Conservation (phyloP, 129 eudicot species). For the Flaveria trinervia region DNA sequence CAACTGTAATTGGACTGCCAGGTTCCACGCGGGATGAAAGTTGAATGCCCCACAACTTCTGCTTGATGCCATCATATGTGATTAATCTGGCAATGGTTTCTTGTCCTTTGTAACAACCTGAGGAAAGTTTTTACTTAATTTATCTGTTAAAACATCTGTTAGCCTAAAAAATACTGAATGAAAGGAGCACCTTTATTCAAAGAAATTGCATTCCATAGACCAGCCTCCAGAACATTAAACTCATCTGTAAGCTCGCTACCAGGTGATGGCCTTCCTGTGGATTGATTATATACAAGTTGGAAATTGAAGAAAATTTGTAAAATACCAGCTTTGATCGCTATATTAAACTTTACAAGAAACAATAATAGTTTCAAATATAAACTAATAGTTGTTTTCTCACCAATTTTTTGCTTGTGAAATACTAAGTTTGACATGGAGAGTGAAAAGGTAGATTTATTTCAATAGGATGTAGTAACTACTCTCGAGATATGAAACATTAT, state of each 20-base stretch:
- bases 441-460: background rate
- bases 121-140: slow-evolving; percentile 10
- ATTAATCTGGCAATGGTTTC: slow-evolving; percentile 88
- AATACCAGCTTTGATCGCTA: background rate
- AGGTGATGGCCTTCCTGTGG: slow-evolving; percentile 85
- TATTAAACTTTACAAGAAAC: background rate
- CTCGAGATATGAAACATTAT: background rate
- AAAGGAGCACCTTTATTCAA: slow-evolving; percentile 61
- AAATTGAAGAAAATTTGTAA: background rate
- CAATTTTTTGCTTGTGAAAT: background rate
- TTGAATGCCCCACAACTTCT: slow-evolving; percentile 74
- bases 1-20: slow-evolving; percentile 65
- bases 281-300: slow-evolving; percentile 26
- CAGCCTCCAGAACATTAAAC: slow-evolving; percentile 89
- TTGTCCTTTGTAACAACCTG: slow-evolving; percentile 94
- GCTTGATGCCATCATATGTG: slow-evolving; percentile 89
- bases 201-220: slow-evolving; percentile 85
- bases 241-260: slow-evolving; percentile 85
- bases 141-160: background rate
- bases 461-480: background rate
- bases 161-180: background rate
- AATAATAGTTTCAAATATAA: background rate
- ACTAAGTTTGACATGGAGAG: slow-evolving; percentile 1
- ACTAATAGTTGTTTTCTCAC: background rate
- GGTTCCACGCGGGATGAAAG: slow-evolving; percentile 66